A percentile compares a stretch with the other conserved stretches of the same genome.
These are phyloP conservation scores for Solanum tarijense DNA, from an alignment of 257 asterid genomes.

Conservation along the genomic window DNA sequence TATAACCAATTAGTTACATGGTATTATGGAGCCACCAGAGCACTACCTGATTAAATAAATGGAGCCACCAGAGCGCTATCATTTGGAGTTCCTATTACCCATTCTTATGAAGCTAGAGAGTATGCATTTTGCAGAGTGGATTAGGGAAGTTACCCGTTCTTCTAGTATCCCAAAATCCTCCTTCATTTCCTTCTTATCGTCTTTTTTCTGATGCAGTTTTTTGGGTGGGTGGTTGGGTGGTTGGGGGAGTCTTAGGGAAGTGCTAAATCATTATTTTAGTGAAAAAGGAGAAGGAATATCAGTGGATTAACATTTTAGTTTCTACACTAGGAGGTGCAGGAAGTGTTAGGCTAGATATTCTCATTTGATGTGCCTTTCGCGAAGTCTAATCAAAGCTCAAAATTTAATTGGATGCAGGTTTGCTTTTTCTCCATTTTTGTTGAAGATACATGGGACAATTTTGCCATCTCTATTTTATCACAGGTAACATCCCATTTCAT, in stretches of 20 bases:
- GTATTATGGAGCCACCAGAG: background rate
- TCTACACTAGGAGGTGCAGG: background rate
- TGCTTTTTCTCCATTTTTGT: constrained; percentile 37
- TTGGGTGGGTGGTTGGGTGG: background rate
- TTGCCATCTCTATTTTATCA: constrained; percentile 48
- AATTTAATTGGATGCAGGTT: constrained; percentile 47
- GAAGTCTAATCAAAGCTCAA: background rate
- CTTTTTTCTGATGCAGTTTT: background rate
- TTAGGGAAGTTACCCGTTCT: background rate
- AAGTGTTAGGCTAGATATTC: background rate
- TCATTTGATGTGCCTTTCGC: background rate
- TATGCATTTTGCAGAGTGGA: background rate
- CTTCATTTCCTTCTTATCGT: background rate
- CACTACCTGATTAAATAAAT: background rate
- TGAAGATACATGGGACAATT: constrained; percentile 62
- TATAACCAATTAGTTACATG: background rate
- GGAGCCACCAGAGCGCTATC: background rate
- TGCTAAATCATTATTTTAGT: background rate
- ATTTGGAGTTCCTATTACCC: background rate
- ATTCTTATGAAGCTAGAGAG: background rate
- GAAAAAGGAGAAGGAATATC: background rate
- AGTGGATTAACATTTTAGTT: background rate
- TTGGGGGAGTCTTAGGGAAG: background rate
- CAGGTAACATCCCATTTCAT: constrained; percentile 36
- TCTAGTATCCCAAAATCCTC: background rate